Base-by-base conservation (phyloP, 176 grass and related monocot species). In the Triticum timopheevii region DNA sequence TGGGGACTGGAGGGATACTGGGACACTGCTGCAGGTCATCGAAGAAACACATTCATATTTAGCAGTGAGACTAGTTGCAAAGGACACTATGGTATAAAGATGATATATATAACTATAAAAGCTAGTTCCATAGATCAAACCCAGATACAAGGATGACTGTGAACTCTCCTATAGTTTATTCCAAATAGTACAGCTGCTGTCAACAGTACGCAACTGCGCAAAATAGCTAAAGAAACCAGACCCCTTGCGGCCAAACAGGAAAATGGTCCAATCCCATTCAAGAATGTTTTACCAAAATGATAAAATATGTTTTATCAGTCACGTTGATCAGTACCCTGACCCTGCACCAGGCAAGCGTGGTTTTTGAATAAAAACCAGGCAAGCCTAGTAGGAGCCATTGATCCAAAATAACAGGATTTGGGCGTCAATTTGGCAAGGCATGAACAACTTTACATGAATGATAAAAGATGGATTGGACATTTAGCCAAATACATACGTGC, bases 1-100 rank as follows among this genome's bases (percentile, higher is more conserved):
- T 93, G 78, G 15, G 13, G 5, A 74, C 13, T 64, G 66, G 58
- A 36, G 56, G 3, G 27, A 59, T 45, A 23, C 13, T 1, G 24
- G 45, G 58, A 75, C 42, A 58, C 24, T 22, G 35, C 34, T 68
- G 34, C 20, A 47, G 35, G 36, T 38, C 20, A 61, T 38, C 42
- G 10, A 65, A 75, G 27, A 89, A 80, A 59, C 23, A 44, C 31
- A 76, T 11, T 30, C 23, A 31, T 38, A 20, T 44, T 85, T 81
- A 85, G 45, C 6, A 76, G 28, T 2, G 3, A 12, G 66, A 61
- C 44, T 23, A 67, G 31, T 7, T 13, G 9, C 33, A 59, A 24
- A 33, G 36, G 20, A 69, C 49, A n/a, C 3, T 83, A 45, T 22
- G 13, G 15, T 27, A 81, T 33, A 82, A 40, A 42, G 40, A 42